Evolutionary conservation across 495 filamentous ascomycete species (phyloP).

Genomic region (Elasticomyces elasticus): DNA sequence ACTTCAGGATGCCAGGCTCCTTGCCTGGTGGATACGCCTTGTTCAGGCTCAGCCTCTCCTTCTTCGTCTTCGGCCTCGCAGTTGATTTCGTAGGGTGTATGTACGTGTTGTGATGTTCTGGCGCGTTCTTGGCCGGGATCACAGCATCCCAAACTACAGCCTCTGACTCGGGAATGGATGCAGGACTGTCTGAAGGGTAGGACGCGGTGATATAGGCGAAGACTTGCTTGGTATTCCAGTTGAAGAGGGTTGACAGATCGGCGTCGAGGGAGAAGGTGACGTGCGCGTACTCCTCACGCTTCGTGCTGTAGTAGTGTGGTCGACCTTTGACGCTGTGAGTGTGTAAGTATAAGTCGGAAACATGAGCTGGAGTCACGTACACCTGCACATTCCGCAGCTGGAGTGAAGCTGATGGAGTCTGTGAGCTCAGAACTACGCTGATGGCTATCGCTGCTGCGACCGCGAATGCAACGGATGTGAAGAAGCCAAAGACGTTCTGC

Average conservation of each 20-base stretch:
- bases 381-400: constrained; percentile 73
- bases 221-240: constrained; percentile 99
- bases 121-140: constrained; percentile 59
- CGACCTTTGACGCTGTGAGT: constrained; percentile 63
- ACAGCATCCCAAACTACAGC: constrained; percentile 94
- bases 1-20: constrained; percentile 51
- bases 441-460: constrained; percentile 69
- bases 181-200: constrained; percentile 54
- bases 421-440: constrained; percentile 63
- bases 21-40: constrained; percentile 16
- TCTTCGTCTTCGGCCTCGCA: constrained; percentile 5
- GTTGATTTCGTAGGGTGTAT: constrained; percentile 30
- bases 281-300: constrained; percentile 88
- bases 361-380: constrained; percentile 41
- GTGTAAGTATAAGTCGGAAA: constrained; percentile 7
- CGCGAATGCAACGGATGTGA: constrained; percentile 82
- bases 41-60: background rate
- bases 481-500: constrained; percentile 95
- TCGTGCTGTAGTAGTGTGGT: constrained; percentile 84
- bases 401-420: constrained; percentile 54
- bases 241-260: constrained; percentile 67
- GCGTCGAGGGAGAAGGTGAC: constrained; percentile 85
- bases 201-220: constrained; percentile 89
- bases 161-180: constrained; percentile 43
- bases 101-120: constrained; percentile 41